Conservation (phyloP, 1,284 basidiomycete genomes). For the Leccinum angustisporum region DNA sequence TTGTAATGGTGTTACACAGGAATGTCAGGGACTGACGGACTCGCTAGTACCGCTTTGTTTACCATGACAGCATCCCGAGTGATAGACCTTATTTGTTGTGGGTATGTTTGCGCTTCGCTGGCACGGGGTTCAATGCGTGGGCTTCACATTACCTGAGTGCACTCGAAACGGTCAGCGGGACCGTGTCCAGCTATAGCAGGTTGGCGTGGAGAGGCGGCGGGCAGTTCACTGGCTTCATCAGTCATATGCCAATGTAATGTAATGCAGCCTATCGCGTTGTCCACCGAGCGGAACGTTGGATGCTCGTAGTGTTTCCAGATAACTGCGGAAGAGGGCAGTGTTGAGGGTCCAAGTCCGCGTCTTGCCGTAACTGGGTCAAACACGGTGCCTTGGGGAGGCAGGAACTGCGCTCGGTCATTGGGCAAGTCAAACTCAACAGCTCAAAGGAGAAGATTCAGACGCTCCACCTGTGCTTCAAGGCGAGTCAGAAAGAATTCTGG, state of each 20-base stretch:
- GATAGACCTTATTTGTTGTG: constrained; percentile 10
- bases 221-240: constrained; percentile 1
- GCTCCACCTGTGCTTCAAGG: neutral
- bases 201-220: constrained; percentile 13
- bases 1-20: constrained; percentile 14
- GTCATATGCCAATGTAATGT: constrained; percentile 1
- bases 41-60: constrained; percentile 22
- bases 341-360: constrained; percentile 1
- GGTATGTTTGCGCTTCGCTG: constrained; percentile 19
- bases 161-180: constrained; percentile 18
- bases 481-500: neutral
- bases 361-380: constrained; percentile 3
- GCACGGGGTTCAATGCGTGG: constrained; percentile 29
- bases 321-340: constrained; percentile 19
- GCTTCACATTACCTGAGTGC: constrained; percentile 19
- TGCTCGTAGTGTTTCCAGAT: constrained; percentile 4
- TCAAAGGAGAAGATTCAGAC: neutral
- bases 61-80: constrained; percentile 33
- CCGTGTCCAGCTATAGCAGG: constrained; percentile 11
- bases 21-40: constrained; percentile 23
- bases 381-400: neutral
- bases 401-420: neutral
- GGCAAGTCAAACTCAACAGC: constrained; percentile 4
- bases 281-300: constrained; percentile 9
- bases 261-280: constrained; percentile 2